These are phyloP conservation scores for Lanmaoa pseudosensibilis DNA, from an alignment of 768 basidiomycete species.

Conservation along the genomic window DNA sequence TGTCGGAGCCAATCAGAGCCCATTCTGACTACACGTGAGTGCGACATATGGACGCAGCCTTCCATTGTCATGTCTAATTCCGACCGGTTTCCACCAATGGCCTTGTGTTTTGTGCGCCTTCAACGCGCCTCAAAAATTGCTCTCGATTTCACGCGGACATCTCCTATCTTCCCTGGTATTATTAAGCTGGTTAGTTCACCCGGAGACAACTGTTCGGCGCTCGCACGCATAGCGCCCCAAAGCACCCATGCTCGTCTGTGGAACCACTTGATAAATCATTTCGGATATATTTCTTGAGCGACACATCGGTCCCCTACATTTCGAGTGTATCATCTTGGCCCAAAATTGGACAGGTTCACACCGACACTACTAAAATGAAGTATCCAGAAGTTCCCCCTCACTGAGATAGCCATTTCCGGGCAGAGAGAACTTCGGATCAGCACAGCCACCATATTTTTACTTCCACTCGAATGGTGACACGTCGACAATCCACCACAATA, in stretches of 20 bases:
- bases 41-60: no score
- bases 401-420: neutral
- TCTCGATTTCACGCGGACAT: no score
- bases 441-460: neutral
- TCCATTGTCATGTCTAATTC: no score
- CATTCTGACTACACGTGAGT: no score
- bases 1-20: no score
- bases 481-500: neutral
- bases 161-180: no score
- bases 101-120: no score
- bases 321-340: neutral
- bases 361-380: neutral
- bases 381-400: no score
- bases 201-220: no score
- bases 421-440: neutral
- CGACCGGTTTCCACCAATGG: no score
- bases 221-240: neutral
- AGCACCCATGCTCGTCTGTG: neutral
- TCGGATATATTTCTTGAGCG: neutral
- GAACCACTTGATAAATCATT: neutral
- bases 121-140: no score
- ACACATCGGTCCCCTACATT: constrained; percentile 5
- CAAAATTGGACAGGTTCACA: neutral
- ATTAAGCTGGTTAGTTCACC: no score
- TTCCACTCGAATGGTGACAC: neutral